A percentile compares a stretch with the other conserved stretches of the same genome.
Conservation (phyloP, 192 early-diverging fungal species). For the Oehlia diaphana region DNA sequence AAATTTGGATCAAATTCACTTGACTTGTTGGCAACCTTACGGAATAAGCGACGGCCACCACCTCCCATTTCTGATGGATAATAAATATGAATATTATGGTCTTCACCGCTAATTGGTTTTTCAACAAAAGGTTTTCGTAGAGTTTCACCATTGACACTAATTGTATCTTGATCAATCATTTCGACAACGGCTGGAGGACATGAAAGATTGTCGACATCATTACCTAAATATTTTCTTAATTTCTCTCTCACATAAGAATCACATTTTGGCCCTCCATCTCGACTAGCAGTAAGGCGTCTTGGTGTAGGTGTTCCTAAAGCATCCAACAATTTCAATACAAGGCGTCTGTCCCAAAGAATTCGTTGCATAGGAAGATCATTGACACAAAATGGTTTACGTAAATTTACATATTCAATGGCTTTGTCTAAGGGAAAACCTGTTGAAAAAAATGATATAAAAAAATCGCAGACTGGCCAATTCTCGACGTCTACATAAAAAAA, state of each 20-base stretch:
- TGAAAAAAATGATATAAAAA: slow-evolving; percentile 97
- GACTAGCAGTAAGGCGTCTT: slow-evolving; percentile 65
- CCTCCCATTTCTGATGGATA: slow-evolving; percentile 81
- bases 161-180: slow-evolving; percentile 65
- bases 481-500: slow-evolving; percentile 57
- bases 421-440: slow-evolving; percentile 90
- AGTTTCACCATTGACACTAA: slow-evolving; percentile 63
- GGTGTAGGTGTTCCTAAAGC: slow-evolving; percentile 83
- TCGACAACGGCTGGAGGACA: slow-evolving; percentile 22
- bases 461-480: slow-evolving; percentile 92
- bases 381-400: slow-evolving; percentile 83
- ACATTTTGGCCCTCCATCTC: slow-evolving; percentile 66
- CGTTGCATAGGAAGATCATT: slow-evolving; percentile 91
- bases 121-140: slow-evolving; percentile 96
- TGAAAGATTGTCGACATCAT: slow-evolving; percentile 41
- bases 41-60: slow-evolving; percentile 74
- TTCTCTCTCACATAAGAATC: slow-evolving; percentile 54
- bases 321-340: slow-evolving; percentile 81
- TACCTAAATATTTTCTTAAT: slow-evolving; percentile 47
- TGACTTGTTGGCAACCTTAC: slow-evolving; percentile 93
- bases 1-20: slow-evolving; percentile 82
- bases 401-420: slow-evolving; percentile 84
- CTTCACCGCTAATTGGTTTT: slow-evolving; percentile 94
- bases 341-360: slow-evolving; percentile 85
- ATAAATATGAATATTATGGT: slow-evolving; percentile 98